Evolutionary conservation across 2,329 filamentous ascomycete genomes (phyloP).

Genomic region (Epichloe festucae): DNA sequence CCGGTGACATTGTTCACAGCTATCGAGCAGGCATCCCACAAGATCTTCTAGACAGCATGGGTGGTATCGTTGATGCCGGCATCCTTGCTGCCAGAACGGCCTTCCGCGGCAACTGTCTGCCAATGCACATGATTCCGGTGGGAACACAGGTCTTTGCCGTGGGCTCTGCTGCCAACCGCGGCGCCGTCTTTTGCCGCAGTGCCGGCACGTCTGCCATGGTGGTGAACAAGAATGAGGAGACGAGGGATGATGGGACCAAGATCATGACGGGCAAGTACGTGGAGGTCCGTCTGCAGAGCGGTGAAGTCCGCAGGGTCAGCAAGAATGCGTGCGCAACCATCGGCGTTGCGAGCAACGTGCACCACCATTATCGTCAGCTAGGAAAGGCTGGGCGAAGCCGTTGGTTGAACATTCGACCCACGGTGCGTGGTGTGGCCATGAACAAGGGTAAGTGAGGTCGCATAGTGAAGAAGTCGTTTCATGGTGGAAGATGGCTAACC

Average conservation of each 20-base stretch:
- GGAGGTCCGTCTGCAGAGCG: constrained; percentile 77
- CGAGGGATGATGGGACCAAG: constrained; percentile 43
- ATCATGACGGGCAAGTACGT: constrained; percentile 64
- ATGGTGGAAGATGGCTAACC: not conserved
- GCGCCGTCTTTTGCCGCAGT: constrained; percentile 85
- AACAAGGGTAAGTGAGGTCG: constrained; percentile 61
- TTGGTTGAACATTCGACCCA: constrained; percentile 89
- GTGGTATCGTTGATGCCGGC: constrained; percentile 84
- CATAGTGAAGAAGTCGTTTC: not conserved
- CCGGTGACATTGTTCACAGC: constrained; percentile 84
- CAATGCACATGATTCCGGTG: constrained; percentile 88
- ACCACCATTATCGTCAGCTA: constrained; percentile 79
- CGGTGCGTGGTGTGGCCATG: constrained; percentile 96
- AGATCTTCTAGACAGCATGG: constrained; percentile 81
- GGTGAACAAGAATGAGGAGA: constrained; percentile 75
- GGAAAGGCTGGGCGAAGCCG: constrained; percentile 90
- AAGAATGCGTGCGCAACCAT: constrained; percentile 91
- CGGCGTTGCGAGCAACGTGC: constrained; percentile 84
- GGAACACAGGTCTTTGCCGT: constrained; percentile 91
- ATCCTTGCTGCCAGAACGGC: constrained; percentile 90
- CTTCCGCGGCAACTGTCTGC: constrained; percentile 87
- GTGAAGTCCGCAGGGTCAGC: constrained; percentile 79
- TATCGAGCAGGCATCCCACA: constrained; percentile 82
- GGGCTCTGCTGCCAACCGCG: constrained; percentile 58
- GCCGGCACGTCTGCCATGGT: constrained; percentile 87